Evolutionary conservation across 345 rosid species (phyloP).

Genomic region (Kernera saxatilis): DNA sequence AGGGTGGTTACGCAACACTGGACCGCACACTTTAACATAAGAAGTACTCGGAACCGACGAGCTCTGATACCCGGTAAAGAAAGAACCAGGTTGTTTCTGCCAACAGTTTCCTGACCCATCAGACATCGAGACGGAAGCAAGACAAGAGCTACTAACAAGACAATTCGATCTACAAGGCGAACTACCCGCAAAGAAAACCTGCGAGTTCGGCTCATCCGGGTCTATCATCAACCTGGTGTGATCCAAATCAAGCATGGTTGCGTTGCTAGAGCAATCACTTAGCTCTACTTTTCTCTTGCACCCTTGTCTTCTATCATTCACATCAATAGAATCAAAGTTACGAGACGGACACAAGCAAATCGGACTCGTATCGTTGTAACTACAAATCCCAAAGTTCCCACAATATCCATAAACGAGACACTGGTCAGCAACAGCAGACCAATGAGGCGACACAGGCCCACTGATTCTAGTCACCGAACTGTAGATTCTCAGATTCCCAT

Average conservation of each 20-base stretch:
- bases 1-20: slow-evolving; percentile 37
- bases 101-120: slow-evolving; percentile 61
- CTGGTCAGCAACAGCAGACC: slow-evolving; percentile 55
- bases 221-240: slow-evolving; percentile 39
- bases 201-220: slow-evolving; percentile 26
- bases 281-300: slow-evolving; percentile 54
- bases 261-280: slow-evolving; percentile 36
- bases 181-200: slow-evolving; percentile 32
- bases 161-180: slow-evolving; percentile 50
- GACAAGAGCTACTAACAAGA: slow-evolving; percentile 36
- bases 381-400: slow-evolving; percentile 58
- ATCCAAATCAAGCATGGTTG: slow-evolving; percentile 45
- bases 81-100: slow-evolving; percentile 40
- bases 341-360: slow-evolving; percentile 56
- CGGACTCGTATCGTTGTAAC: slow-evolving; percentile 40
- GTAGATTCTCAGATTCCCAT: slow-evolving; percentile 65
- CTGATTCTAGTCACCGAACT: slow-evolving; percentile 25
- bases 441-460: slow-evolving; percentile 26
- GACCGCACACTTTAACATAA: slow-evolving; percentile 55
- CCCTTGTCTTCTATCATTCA: slow-evolving; percentile 42
- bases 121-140: slow-evolving; percentile 47
- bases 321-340: slow-evolving; percentile 52
- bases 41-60: slow-evolving; percentile 49
- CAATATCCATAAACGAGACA: slow-evolving; percentile 59
- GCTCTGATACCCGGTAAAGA: slow-evolving; percentile 51